phyloP scores from a whole-genome alignment of 1,284 basidiomycete species.

The Cutaneotrichosporon spelunceum region DNA sequence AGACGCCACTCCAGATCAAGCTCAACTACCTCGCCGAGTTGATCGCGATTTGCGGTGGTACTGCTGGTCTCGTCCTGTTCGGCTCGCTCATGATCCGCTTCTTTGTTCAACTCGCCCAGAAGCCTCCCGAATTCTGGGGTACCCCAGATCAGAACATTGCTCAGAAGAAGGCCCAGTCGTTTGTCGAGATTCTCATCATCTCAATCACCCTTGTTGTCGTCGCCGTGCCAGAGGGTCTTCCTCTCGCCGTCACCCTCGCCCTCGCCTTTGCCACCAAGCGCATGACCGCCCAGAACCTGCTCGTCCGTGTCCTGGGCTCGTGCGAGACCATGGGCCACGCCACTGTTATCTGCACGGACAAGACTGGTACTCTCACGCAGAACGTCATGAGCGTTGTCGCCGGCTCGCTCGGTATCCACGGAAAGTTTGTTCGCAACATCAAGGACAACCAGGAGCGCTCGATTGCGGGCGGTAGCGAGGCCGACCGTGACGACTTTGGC shows the following conservation, averaged over 20 bases:
- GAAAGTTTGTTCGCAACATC: conserved; percentile 83
- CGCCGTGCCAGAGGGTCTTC: conserved; percentile 94
- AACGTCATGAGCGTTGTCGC: conserved; percentile 96
- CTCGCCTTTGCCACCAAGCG: conserved; percentile 95
- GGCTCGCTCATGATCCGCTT: conserved; percentile 85
- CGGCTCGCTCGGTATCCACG: conserved; percentile 86
- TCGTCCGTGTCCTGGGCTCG: conserved; percentile 90
- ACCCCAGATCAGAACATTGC: conserved; percentile 57
- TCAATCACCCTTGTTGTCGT: conserved; percentile 92
- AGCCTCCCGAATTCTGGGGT: conserved; percentile 12
- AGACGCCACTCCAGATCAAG: conserved; percentile 89
- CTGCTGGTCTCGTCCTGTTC: conserved; percentile 81
- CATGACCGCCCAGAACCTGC: conserved; percentile 90
- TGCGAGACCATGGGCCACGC: conserved; percentile 99
- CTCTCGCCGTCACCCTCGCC: conserved; percentile 92
- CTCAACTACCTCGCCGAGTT: conserved; percentile 87
- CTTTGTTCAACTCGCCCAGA: conserved; percentile 63
- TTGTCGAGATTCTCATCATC: conserved; percentile 45
- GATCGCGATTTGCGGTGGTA: conserved; percentile 84
- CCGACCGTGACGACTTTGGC: conserved; percentile 64
- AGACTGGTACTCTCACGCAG: conserved; percentile 82
- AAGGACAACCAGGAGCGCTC: conserved; percentile 70
- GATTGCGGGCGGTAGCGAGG: conserved; percentile 62
- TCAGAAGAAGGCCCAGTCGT: conserved; percentile 73
- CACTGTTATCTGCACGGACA: conserved; percentile 93